phyloP scores from a whole-genome alignment of 2,329 filamentous ascomycete genomes.

The Aspergillus carbonarius region DNA sequence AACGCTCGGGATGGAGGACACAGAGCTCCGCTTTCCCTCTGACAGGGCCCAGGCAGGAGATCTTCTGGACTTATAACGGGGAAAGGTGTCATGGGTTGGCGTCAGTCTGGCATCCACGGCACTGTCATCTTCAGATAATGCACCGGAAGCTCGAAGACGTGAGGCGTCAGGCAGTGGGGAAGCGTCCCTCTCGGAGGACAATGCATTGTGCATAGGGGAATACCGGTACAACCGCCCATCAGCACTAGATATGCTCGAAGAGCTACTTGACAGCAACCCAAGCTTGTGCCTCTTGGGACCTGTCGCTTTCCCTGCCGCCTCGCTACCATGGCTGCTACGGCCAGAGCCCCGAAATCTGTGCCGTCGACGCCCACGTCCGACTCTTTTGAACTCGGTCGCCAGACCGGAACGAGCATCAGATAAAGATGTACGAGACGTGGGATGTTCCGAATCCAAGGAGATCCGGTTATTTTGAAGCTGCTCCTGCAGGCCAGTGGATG shows the following conservation, averaged over 20 bases:
- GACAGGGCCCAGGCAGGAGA: constrained; percentile 48
- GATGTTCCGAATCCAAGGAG: constrained; percentile 23
- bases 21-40: constrained; percentile 53
- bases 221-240: constrained; percentile 18
- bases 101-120: background rate
- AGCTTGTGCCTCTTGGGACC: constrained; percentile 56
- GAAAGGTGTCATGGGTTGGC: background rate
- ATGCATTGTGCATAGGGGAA: background rate
- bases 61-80: background rate
- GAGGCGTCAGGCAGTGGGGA: constrained; percentile 2
- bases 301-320: constrained; percentile 48
- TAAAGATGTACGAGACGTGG: constrained; percentile 31
- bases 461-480: constrained; percentile 21
- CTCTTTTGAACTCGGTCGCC: constrained; percentile 48
- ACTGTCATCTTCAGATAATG: background rate
- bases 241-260: constrained; percentile 60
- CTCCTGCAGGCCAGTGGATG: constrained; percentile 7
- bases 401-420: constrained; percentile 41
- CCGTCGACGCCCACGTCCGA: constrained; percentile 57
- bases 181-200: constrained; percentile 5
- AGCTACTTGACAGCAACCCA: constrained; percentile 51
- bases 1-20: constrained; percentile 54
- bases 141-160: background rate
- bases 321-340: constrained; percentile 57
- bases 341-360: constrained; percentile 61